Percentiles rank a stretch among this genome's conserved stretches.
These are phyloP conservation scores for Metarhizium anisopliae DNA, from an alignment of 2,329 filamentous ascomycete genomes.

Conservation along the genomic window DNA sequence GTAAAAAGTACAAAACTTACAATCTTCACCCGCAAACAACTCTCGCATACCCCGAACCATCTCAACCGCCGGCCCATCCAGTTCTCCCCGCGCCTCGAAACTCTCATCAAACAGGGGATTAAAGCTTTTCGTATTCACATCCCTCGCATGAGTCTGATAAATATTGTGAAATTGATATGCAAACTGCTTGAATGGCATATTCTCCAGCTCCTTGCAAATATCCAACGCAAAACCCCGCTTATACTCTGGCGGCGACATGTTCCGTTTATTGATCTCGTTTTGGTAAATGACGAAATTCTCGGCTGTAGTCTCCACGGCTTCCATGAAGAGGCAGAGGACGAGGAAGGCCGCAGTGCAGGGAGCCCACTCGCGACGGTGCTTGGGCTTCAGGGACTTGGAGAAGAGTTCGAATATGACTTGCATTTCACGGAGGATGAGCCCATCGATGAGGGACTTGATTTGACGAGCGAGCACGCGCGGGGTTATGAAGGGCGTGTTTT, in stretches of 20 bases:
- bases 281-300: constrained; percentile 43
- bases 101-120: constrained; percentile 43
- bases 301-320: constrained; percentile 43
- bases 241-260: constrained; percentile 26
- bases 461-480: constrained; percentile 47
- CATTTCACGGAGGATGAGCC: constrained; percentile 43
- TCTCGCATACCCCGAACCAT: constrained; percentile 36
- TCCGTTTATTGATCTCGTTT: constrained; percentile 38
- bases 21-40: constrained; percentile 33
- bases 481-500: constrained; percentile 36
- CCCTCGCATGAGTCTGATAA: constrained; percentile 46
- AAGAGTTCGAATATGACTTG: constrained; percentile 43
- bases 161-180: constrained; percentile 51
- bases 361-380: constrained; percentile 44
- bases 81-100: constrained; percentile 31
- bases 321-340: constrained; percentile 50
- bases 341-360: constrained; percentile 48
- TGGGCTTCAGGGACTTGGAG: constrained; percentile 43
- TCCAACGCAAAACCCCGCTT: constrained; percentile 34
- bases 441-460: constrained; percentile 47
- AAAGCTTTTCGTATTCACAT: constrained; percentile 40
- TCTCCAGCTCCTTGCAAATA: constrained; percentile 43
- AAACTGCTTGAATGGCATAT: constrained; percentile 52
- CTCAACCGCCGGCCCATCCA: constrained; percentile 36
- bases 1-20: constrained; percentile 25